Base-by-base conservation (phyloP, 2,329 filamentous ascomycete genomes). In the Fusarium piperis region DNA sequence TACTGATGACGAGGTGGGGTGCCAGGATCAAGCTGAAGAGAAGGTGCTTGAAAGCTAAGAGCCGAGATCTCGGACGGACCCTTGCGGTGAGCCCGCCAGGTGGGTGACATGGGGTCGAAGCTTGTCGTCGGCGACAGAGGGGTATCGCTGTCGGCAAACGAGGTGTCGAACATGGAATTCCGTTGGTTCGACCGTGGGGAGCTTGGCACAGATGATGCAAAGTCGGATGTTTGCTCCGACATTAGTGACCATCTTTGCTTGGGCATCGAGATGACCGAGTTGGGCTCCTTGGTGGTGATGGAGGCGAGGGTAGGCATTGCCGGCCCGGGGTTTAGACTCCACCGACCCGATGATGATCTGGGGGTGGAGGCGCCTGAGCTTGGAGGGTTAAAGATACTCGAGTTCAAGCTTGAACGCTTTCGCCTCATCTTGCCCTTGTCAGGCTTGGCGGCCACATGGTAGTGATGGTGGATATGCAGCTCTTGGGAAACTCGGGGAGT, bases 391-490 rank as follows among this genome's bases (percentile, higher is more conserved):
- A 94, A 88, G 16, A 92, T 80, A 32, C 87, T 86, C 0, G 90
- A 84, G 13, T 87, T 88, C 11, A 93, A 83, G 23, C 89, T 86
- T 33, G 89, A 88, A 2, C 93, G 90, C 83, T 91, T 92, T 83
- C 94, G 97, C 82, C 90, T 93, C 10, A 88, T 84, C 66, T 90
- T 90, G 72, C 88, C 88, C 16, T 80, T 77, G 64, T 93, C 90
- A 20, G 87, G 85, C 78, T 90, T 91, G 59, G 87, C 83, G 1
- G 90, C 84, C 12, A 91, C 88, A 73, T 98, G 94, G 78, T 97
- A 97, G 79, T 98, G 95, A 76, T 98, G 95, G 77, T 98, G 95
- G 51, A 98, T 93, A 76, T 98, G 95, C 15, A 98, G 84, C 76
- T 96, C 93, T 76, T 93, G 92, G 0, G 92, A 91, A 10, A 78